Conservation (phyloP, 2,329 filamentous ascomycete genomes). For the Fusarium neocosmosporiellum region DNA sequence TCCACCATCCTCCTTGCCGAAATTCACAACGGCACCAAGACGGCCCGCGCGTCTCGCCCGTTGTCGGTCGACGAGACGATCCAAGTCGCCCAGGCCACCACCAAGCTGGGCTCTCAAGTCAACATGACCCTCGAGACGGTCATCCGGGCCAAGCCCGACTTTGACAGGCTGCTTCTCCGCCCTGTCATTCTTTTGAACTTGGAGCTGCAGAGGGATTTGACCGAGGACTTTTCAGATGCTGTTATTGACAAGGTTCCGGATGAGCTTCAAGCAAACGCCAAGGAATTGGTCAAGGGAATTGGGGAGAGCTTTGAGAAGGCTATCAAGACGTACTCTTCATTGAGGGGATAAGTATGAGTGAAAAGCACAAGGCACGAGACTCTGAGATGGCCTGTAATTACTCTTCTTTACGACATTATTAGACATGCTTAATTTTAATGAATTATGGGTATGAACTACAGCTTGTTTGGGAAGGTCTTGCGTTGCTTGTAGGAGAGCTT, state of each 20-base stretch:
- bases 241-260: constrained; percentile 55
- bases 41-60: constrained; percentile 50
- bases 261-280: constrained; percentile 47
- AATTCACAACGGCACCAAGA: constrained; percentile 53
- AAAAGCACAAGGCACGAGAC: constrained; percentile 19
- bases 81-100: constrained; percentile 52
- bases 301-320: constrained; percentile 52
- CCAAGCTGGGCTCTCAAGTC: constrained; percentile 50
- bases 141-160: constrained; percentile 55
- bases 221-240: constrained; percentile 50
- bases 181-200: constrained; percentile 58
- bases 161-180: constrained; percentile 55
- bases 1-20: constrained; percentile 52
- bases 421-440: constrained; percentile 31
- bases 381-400: constrained; percentile 16
- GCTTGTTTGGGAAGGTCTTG: constrained; percentile 13
- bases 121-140: constrained; percentile 53
- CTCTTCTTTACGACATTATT: constrained; percentile 25
- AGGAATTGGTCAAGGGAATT: constrained; percentile 52
- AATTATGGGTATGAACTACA: constrained; percentile 19
- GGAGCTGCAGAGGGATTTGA: constrained; percentile 53
- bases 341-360: constrained; percentile 14
- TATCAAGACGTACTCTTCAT: constrained; percentile 47
- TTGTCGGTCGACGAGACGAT: constrained; percentile 54
- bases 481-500: neutral